Evolutionary conservation across 192 early-diverging fungal genomes (phyloP), one percentile per base, ranked within the genome.

Genomic region (Entophlyctis luteolus): DNA sequence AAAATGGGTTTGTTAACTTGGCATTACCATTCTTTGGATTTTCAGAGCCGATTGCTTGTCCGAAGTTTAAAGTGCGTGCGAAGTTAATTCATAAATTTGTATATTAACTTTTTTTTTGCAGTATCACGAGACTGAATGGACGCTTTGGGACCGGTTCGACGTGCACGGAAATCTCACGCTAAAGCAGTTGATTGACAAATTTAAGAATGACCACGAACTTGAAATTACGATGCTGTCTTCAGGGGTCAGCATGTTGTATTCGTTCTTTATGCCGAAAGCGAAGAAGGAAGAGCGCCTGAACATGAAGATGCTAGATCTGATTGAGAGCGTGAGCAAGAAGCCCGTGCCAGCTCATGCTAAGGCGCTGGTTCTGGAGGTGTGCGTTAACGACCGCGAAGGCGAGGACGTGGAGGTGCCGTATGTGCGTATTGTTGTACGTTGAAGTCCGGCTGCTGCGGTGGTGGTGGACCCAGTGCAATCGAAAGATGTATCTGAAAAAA

Each of bases 11-110:
- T 75, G 82, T 97, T 55, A 98, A 99, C 78, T 76, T 99, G 62
- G 95, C 97, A 0, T 74, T 99, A 58, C 95, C 97, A 25, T 98
- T 99, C 89, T 93, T 97, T 86, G 95, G 90, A 23, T 99, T 99
- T 76, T 99, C 97, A 23, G 97, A 99, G 72, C 97, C 97, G 10
- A 93, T 99, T 72, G 86, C 89, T 18, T 90, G 91, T 3, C 89
- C 81, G n/a, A 92, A 87, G 72, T 77, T 85, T 55, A 88, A 94
- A 72, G 78, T 79, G 29, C 16, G 8, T 10, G 37, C 70, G 58
- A 23, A 18, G 18, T 72, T 34, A 5, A 29, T 47, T 18, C 33
- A 5, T 71, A 14, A 25, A 38, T 70, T 18, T 36, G 34, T 66
- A 34, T n/a, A 49, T 20, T 10, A 52, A 38, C 0, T 22, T 58